Percentiles rank a stretch among this genome's conserved stretches.
Conservation (phyloP, 495 filamentous ascomycete species). For the Neurospora sp. region DNA sequence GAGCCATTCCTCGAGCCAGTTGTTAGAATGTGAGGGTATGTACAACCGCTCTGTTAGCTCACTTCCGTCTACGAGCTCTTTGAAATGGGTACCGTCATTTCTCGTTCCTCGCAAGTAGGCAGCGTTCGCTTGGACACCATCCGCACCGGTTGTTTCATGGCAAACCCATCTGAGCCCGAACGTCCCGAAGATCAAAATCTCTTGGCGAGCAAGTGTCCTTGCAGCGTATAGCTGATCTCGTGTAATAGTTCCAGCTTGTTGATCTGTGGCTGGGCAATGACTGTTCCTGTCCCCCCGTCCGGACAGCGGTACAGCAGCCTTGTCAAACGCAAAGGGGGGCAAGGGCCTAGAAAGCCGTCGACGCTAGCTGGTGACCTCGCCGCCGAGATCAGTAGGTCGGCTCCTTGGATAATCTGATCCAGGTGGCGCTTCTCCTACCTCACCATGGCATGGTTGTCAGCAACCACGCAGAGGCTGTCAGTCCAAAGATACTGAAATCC, state of each 20-base stretch:
- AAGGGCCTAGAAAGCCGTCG: background rate
- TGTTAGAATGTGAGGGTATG: background rate
- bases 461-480: background rate
- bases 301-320: background rate
- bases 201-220: background rate
- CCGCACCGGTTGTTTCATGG: background rate
- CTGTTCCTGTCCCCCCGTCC: background rate
- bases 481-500: background rate
- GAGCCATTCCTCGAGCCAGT: background rate
- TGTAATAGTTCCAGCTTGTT: background rate
- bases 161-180: background rate
- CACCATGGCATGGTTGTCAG: background rate
- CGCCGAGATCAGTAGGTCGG: background rate
- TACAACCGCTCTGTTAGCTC: background rate
- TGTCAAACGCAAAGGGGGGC: background rate
- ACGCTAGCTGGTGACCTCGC: background rate
- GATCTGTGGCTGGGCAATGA: background rate
- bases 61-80: background rate
- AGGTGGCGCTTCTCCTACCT: background rate
- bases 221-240: background rate
- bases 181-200: background rate
- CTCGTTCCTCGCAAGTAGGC: background rate
- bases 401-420: background rate
- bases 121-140: background rate
- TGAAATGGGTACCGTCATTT: background rate